These are phyloP conservation scores for Sporothrix variecibatus DNA, from an alignment of 2,329 filamentous ascomycete genomes.

Conservation along the genomic window DNA sequence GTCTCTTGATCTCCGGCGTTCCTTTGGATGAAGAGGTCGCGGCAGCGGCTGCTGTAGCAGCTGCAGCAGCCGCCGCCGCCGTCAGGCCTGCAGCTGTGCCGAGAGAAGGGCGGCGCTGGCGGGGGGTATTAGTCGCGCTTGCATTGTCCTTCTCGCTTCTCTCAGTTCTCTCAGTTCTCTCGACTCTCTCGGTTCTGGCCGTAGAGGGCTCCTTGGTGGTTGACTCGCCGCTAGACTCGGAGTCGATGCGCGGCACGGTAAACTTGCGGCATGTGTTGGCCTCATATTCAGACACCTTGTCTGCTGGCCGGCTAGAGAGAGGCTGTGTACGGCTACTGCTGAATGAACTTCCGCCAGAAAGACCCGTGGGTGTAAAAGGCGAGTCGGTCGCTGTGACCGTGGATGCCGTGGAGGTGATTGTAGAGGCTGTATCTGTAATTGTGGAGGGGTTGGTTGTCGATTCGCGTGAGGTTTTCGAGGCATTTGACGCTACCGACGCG, in stretches of 20 bases:
- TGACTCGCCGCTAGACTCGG: conserved; percentile 31
- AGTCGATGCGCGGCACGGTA: conserved; percentile 31
- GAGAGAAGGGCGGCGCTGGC: neutral
- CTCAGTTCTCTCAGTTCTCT: too few relatives aligned
- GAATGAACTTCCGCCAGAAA: neutral
- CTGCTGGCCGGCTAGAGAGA: neutral
- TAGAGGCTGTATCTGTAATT: conserved; percentile 6
- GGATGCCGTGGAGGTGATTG: neutral
- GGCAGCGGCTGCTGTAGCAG: neutral
- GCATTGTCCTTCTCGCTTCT: neutral
- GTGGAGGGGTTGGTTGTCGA: conserved; percentile 3
- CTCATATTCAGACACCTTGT: conserved; percentile 37
- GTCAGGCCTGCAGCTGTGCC: neutral
- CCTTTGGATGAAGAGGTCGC: neutral
- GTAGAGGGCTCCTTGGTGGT: conserved; percentile 16
- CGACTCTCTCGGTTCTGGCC: neutral
- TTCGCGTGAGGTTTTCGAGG: neutral
- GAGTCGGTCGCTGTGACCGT: conserved; percentile 11
- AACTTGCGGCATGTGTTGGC: conserved; percentile 49
- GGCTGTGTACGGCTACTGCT: neutral
- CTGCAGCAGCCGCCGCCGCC: conserved; percentile 20
- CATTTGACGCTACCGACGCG: neutral
- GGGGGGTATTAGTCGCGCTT: neutral
- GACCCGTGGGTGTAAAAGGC: conserved; percentile 3
- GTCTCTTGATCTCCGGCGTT: conserved; percentile 33